These are phyloP conservation scores for Trichoderma cornu-damae DNA, from an alignment of 2,329 filamentous ascomycete species.

Conservation along the genomic window DNA sequence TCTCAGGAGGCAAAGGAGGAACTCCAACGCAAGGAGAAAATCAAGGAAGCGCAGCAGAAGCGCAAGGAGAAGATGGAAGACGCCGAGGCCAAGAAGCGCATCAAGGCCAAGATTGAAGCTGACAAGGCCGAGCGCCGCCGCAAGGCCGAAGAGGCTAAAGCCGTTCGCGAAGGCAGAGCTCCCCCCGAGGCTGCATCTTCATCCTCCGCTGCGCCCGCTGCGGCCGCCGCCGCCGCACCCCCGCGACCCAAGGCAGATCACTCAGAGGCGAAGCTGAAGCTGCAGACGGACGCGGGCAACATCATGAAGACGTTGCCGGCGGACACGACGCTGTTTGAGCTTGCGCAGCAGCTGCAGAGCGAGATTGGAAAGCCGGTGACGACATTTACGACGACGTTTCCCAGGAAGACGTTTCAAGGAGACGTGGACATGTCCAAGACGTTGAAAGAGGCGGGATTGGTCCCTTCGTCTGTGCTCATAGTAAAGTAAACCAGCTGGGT, in stretches of 20 bases:
- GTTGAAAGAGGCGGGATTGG: conserved; percentile 83
- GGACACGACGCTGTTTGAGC: conserved; percentile 88
- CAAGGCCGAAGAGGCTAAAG: conserved; percentile 82
- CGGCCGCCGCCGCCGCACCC: conserved; percentile 44
- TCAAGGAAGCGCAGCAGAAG: conserved; percentile 86
- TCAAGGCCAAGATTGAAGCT: conserved; percentile 89
- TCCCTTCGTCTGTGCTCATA: conserved; percentile 85
- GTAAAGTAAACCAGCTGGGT: conserved; percentile 47
- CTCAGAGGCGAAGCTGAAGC: conserved; percentile 72
- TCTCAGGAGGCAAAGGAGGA: conserved; percentile 86
- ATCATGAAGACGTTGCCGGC: conserved; percentile 83
- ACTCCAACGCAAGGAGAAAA: conserved; percentile 77
- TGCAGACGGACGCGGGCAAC: conserved; percentile 70
- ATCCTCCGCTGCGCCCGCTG: conserved; percentile 40
- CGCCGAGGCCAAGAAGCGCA: conserved; percentile 76
- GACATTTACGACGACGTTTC: conserved; percentile 82
- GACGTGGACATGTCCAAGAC: conserved; percentile 78
- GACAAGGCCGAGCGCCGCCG: conserved; percentile 85
- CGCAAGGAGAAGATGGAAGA: conserved; percentile 83
- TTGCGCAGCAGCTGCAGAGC: conserved; percentile 67
- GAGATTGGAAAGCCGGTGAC: conserved; percentile 67
- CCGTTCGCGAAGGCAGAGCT: conserved; percentile 70
- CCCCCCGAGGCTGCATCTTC: conserved; percentile 39
- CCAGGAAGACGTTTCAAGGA: conserved; percentile 70
- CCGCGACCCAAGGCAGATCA: conserved; percentile 64